These are phyloP conservation scores for Conringia planisiliqua DNA, from an alignment of 345 rosid species.

Conservation along the genomic window DNA sequence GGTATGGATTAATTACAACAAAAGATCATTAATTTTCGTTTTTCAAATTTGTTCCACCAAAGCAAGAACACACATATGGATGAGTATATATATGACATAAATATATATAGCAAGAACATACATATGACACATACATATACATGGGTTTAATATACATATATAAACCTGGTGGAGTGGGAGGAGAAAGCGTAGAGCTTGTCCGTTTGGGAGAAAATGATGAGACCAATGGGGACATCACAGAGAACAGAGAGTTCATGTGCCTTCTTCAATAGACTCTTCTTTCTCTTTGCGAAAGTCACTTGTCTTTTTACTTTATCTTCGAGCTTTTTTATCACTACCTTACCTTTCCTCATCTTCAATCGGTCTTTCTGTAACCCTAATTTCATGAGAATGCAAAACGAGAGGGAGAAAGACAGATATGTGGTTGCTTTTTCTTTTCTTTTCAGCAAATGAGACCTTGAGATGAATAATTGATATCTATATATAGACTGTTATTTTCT, in stretches of 20 bases:
- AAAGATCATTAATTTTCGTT: background rate
- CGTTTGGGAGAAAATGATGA: slow-evolving; percentile 66
- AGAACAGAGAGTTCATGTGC: slow-evolving; percentile 74
- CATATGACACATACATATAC: background rate
- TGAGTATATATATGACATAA: background rate
- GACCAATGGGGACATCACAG: slow-evolving; percentile 64
- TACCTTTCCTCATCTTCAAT: slow-evolving; percentile 64
- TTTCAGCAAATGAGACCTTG: slow-evolving; percentile 9
- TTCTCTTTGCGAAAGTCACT: slow-evolving; percentile 71
- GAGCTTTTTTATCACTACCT: slow-evolving; percentile 64
- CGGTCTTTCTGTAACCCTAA: slow-evolving; percentile 10
- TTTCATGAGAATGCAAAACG: background rate
- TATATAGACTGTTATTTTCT: background rate
- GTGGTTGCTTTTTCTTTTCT: background rate
- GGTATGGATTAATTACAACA: background rate
- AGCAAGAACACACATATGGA: background rate
- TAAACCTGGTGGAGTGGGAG: slow-evolving; percentile 9
- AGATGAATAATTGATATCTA: background rate
- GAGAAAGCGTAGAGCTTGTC: slow-evolving; percentile 53
- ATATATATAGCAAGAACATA: background rate
- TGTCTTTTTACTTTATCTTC: slow-evolving; percentile 74
- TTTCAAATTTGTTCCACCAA: background rate
- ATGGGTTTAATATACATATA: background rate
- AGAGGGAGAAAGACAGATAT: background rate
- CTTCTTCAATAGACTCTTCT: slow-evolving; percentile 60